A percentile compares a stretch with the other conserved stretches of the same genome.
phyloP scores from a whole-genome alignment of 2,329 filamentous ascomycete species.

The Alternaria hordeiaustralica region DNA sequence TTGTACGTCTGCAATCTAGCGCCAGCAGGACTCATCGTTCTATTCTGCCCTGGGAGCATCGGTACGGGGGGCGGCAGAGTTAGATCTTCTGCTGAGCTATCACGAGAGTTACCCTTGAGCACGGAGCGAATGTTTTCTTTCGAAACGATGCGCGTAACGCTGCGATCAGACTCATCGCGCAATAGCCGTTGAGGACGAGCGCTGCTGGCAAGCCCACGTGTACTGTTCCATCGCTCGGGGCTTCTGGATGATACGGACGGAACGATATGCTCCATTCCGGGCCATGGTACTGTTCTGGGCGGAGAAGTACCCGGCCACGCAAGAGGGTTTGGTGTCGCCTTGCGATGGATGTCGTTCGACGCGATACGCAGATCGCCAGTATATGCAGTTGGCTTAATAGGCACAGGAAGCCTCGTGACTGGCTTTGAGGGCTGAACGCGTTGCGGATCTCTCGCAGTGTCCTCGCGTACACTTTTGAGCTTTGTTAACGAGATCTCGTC shows the following conservation, averaged over 20 bases:
- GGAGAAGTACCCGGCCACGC: conserved; percentile 13
- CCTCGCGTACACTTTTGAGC: conserved; percentile 11
- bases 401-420: conserved; percentile 25
- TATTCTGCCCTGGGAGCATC: not conserved
- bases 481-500: conserved; percentile 27
- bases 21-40: not conserved
- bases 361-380: conserved; percentile 13
- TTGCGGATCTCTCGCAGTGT: not conserved
- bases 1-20: conserved; percentile 33
- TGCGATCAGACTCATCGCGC: conserved; percentile 2
- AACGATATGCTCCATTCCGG: conserved; percentile 7
- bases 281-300: conserved; percentile 8
- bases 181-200: conserved; percentile 5
- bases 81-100: conserved; percentile 27
- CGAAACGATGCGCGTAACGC: conserved; percentile 36
- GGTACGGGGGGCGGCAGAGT: conserved; percentile 3
- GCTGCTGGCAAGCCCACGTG: not conserved
- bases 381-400: conserved; percentile 24
- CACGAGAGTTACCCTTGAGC: conserved; percentile 24
- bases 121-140: conserved; percentile 43
- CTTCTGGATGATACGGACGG: conserved; percentile 33
- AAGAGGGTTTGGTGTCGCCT: not conserved
- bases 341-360: conserved; percentile 5
- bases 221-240: conserved; percentile 14
- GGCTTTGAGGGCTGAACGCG: not conserved